Conservation (phyloP, 73 alveolate species). For the Paramecium tetraurelia region DNA sequence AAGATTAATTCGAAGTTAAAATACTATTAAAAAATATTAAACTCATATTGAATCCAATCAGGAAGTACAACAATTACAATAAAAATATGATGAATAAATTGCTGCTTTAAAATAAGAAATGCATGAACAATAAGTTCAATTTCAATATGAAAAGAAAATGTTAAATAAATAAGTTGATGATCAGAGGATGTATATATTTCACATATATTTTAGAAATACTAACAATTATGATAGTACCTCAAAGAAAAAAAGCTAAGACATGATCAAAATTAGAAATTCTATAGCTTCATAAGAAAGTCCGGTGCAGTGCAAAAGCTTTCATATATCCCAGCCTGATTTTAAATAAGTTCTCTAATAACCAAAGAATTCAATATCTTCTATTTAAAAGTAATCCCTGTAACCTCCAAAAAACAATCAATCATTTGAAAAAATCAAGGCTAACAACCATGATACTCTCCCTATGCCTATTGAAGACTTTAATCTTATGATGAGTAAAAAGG, state of each 20-base stretch:
- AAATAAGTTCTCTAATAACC: neutral
- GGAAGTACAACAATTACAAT: neutral
- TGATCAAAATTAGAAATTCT: neutral
- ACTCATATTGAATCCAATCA: conserved; percentile 2
- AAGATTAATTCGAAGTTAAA: conserved; percentile 12
- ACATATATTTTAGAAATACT: neutral
- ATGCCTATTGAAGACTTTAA: conserved; percentile 33
- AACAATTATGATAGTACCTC: conserved; percentile 41
- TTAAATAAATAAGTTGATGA: neutral
- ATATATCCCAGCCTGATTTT: neutral
- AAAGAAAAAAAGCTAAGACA: neutral
- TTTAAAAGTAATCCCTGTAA: neutral
- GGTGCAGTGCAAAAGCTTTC: conserved; percentile 20
- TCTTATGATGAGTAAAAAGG: neutral
- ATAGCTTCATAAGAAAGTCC: conserved; percentile 25
- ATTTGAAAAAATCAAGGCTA: neutral
- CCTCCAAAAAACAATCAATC: conserved; percentile 16
- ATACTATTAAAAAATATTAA: conserved; percentile 38
- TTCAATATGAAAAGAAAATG: conserved; percentile 19
- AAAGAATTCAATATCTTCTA: neutral
- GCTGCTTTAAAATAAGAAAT: conserved; percentile 6
- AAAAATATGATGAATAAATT: conserved; percentile 25
- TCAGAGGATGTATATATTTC: neutral
- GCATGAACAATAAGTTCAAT: conserved; percentile 26
- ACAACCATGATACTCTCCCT: conserved; percentile 15